Evolutionary conservation across 768 basidiomycete species (phyloP), one percentile per base, ranked within the genome.

Genomic region (Boletellus emodensis): DNA sequence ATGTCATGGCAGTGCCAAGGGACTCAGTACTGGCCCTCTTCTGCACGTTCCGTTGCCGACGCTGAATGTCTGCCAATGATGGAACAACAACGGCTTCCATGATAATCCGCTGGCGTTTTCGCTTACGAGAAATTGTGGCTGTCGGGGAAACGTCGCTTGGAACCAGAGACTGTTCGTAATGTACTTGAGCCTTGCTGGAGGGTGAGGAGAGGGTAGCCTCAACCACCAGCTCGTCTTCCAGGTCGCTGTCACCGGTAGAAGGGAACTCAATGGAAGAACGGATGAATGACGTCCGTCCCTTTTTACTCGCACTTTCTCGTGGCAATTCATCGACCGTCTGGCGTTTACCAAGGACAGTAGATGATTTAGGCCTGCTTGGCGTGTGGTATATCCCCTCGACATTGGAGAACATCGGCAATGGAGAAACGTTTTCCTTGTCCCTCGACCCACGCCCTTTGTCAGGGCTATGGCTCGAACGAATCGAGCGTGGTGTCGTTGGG

Each of bases 391-490:
- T 72, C 28, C 77, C 74, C 50, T 84, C 82, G 28, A 70, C 53
- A 18, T 78, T 70, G 34, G 77, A 69, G 41, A 69, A 63, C 26
- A 60, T 50, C 9, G 58, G 57, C 5, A 65, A 53, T 32, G 80
- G 82, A 0, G 77, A 77, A 30, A 65, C 51, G 58, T 88, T 88
- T 62, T 89, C 86, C 67, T 88, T 87, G 63, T 84, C 67, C 1
- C 60, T 61, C 7, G 58, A 56, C 14, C 61, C 64, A 53, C 69
- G 64, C 45, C 72, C 69, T 51, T 75, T 74, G 54, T 72, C 73
- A 18, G 69, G 63, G 18, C 73, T 71, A 28, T 65, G 56, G 38
- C 52, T 59, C 18, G 49, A 49, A 32, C 57, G 58, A 35, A 50
- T 50, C 12, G 64, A 62, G 14, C 67, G 65, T 1, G 75, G 73